These are phyloP conservation scores for Pestalotiopsis sp. DNA, from an alignment of 2,329 filamentous ascomycete genomes.

Conservation along the genomic window DNA sequence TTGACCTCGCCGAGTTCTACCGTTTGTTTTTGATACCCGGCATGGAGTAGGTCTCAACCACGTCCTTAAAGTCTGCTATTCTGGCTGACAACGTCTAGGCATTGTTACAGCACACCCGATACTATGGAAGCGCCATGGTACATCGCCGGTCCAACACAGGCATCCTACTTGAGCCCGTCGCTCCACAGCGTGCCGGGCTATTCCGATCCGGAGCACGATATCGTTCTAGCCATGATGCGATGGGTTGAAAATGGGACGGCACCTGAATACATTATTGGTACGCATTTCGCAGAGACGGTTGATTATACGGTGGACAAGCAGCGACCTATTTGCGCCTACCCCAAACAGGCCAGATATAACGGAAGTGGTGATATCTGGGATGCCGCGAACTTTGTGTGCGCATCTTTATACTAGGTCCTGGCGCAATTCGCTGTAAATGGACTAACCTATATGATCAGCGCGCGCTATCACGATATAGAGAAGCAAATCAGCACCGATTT, in stretches of 20 bases:
- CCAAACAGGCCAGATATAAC: not conserved
- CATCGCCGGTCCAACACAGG: not conserved
- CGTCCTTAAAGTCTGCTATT: not conserved
- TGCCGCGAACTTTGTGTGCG: not conserved
- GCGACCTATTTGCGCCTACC: not conserved
- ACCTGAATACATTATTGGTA: not conserved
- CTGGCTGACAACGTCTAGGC: not conserved
- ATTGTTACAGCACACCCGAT: not conserved
- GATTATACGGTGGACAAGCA: not conserved
- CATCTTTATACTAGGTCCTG: not conserved
- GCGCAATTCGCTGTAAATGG: too few species aligned
- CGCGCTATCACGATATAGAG: too few species aligned
- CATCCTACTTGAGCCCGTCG: not conserved
- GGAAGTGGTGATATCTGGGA: not conserved
- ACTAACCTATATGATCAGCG: too few species aligned
- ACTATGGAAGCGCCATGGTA: not conserved
- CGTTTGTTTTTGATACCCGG: conserved; percentile 22
- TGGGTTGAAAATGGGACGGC: not conserved
- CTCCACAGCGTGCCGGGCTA: not conserved
- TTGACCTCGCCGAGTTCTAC: conserved; percentile 31
- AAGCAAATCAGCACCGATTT: too few species aligned
- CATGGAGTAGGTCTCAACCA: conserved; percentile 6
- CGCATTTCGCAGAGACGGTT: not conserved
- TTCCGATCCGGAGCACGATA: not conserved
- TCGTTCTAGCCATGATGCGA: not conserved